Evolutionary conservation across 148 eudicot genomes (phyloP).

Genomic region (Arctostaphylos glauca): DNA sequence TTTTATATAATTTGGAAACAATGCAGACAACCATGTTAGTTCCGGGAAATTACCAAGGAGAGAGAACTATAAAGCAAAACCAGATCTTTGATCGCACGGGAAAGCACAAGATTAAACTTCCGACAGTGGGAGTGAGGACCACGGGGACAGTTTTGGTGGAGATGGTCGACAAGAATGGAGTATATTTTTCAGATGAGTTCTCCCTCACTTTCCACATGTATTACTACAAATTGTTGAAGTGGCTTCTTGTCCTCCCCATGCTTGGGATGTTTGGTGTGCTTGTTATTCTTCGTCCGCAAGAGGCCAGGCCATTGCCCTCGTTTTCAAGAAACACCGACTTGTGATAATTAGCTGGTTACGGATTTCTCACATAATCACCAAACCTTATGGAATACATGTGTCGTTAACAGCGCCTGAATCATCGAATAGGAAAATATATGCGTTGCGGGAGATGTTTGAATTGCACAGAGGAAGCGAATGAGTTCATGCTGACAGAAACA

Average conservation of each 20-base stretch:
- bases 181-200: constrained; percentile 88
- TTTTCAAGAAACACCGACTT: constrained; percentile 84
- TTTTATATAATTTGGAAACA: background rate
- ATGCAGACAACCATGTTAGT: constrained; percentile 71
- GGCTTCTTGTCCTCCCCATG: constrained; percentile 96
- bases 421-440: background rate
- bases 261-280: constrained; percentile 88
- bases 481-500: background rate
- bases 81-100: constrained; percentile 61
- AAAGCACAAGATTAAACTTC: constrained; percentile 73
- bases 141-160: constrained; percentile 84
- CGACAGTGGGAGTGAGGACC: constrained; percentile 87
- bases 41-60: constrained; percentile 97
- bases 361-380: background rate
- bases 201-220: constrained; percentile 85
- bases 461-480: background rate
- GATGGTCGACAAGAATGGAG: constrained; percentile 78
- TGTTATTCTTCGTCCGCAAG: constrained; percentile 85
- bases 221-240: constrained; percentile 87
- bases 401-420: background rate
- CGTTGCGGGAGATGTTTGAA: background rate
- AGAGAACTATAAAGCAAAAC: constrained; percentile 72
- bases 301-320: constrained; percentile 82
- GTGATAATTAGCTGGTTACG: constrained; percentile 26
- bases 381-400: background rate